Evolutionary conservation across 495 filamentous ascomycete species (phyloP), one percentile per base, ranked within the genome.

Genomic region (Recurvomyces mirabilis): DNA sequence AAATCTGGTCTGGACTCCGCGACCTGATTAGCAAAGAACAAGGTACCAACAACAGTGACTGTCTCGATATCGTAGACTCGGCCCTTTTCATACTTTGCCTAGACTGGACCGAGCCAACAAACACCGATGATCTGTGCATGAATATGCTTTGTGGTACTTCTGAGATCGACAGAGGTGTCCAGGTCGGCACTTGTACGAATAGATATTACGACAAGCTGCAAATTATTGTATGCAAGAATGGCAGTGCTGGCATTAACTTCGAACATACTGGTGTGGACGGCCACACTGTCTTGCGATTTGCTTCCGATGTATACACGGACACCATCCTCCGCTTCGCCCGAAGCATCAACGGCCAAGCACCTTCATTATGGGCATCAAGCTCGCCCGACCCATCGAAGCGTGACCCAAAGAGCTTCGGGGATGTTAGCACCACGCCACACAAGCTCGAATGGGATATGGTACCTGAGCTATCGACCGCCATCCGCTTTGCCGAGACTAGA

Each of bases 171-270:
- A 79, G 79, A 60, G 91, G 91, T 12, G 84, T 98, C 4, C 91
- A 98, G 63, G 84, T 94, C 25, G 91, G 91, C 17, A 98, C 91
- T 25, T 98, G 91, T 64, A 94, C 89, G 12, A 98, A 98, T 60
- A 73, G 91, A 41, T 98, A 91, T 91, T 98, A 98, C 57, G 91
- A 98, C 63, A 98, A 98, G 64, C 74, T 98, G 20, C 91, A 98
- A 60, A 96, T 98, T 49, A 98, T 98, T 42, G 91, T 98, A 29
- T 96, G 93, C 72, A 93, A 94, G 68, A 98, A 95, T 65, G 91
- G 91, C 9, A 91, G 82, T 49, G 91, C 91, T 0, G 91, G 91
- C 21, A 96, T 98, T 76, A 98, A 98, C 63, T 95, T 96, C 51
- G 91, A 98, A 60, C 91, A 98, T 60, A 98, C 91, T 0, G 93